phyloP scores from a whole-genome alignment of 805 yeast species.

The Ogataea dorogensis region DNA sequence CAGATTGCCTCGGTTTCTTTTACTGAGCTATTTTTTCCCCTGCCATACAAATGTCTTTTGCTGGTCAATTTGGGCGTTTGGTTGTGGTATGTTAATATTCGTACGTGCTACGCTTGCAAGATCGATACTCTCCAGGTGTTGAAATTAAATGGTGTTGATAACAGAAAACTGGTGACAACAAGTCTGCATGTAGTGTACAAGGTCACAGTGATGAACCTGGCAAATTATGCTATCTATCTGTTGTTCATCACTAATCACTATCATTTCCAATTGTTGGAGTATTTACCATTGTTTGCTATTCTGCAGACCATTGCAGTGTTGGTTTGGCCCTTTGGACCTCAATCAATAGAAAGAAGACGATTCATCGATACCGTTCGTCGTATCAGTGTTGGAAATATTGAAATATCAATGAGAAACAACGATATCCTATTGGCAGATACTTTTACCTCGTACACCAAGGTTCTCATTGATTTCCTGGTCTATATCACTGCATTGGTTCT shows the following conservation, averaged over 20 bases:
- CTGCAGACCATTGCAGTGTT: conserved; percentile 34
- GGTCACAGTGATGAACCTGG: conserved; percentile 26
- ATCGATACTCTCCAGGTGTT: conserved; percentile 47
- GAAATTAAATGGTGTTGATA: conserved; percentile 31
- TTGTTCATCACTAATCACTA: conserved; percentile 23
- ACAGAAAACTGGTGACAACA: conserved; percentile 17
- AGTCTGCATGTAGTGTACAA: conserved; percentile 21
- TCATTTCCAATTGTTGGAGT: conserved; percentile 29
- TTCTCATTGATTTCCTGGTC: conserved; percentile 67
- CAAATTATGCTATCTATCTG: conserved; percentile 31
- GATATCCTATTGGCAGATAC: conserved; percentile 85
- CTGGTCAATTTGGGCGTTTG: conserved; percentile 49
- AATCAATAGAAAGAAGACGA: conserved; percentile 40
- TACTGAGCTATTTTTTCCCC: conserved; percentile 40
- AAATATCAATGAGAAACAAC: conserved; percentile 59
- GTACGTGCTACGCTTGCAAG: conserved; percentile 36
- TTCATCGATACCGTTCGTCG: conserved; percentile 51
- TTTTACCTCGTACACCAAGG: conserved; percentile 75
- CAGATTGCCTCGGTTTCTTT: conserved; percentile 2
- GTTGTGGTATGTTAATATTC: conserved; percentile 51
- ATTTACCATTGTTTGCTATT: conserved; percentile 41
- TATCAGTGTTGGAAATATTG: conserved; percentile 57
- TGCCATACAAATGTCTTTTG: conserved; percentile 51
- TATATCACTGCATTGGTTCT: conserved; percentile 47
- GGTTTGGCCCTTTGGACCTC: conserved; percentile 33